A percentile compares a stretch with the other conserved stretches of the same genome.
phyloP scores from a whole-genome alignment of 768 basidiomycete species.

The Austroboletus eburneus region DNA sequence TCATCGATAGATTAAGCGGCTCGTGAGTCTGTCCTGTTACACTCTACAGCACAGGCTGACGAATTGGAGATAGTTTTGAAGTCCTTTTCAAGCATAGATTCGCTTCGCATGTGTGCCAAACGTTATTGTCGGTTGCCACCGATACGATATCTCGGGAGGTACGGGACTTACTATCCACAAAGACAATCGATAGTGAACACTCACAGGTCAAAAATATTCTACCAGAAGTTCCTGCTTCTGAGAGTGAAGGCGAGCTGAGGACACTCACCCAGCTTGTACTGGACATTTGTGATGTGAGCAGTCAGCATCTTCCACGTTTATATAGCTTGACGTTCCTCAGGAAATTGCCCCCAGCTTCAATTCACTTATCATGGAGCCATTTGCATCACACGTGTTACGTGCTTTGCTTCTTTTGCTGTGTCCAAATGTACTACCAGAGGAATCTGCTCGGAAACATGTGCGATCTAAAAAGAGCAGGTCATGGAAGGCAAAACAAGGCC shows the following conservation, averaged over 20 bases:
- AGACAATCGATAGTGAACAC: neutral
- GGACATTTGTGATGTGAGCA: constrained; percentile 58
- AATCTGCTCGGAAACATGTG: constrained; percentile 38
- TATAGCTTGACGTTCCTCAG: constrained; percentile 32
- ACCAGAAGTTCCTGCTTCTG: constrained; percentile 42
- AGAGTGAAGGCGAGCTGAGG: constrained; percentile 62
- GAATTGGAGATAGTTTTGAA: constrained; percentile 46
- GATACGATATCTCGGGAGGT: constrained; percentile 73
- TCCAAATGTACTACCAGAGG: constrained; percentile 46
- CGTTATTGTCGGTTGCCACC: constrained; percentile 64
- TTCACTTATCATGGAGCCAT: constrained; percentile 73
- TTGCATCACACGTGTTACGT: constrained; percentile 88
- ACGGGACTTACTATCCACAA: constrained; percentile 5
- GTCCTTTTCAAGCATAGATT: constrained; percentile 74
- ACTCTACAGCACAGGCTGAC: constrained; percentile 5
- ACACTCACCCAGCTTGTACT: constrained; percentile 60
- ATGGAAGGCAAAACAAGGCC: constrained; percentile 78
- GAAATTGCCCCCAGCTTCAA: constrained; percentile 66
- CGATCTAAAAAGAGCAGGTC: constrained; percentile 84
- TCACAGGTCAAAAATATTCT: constrained; percentile 51
- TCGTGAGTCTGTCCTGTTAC: constrained; percentile 56
- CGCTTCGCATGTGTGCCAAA: constrained; percentile 95
- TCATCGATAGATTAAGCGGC: constrained; percentile 81
- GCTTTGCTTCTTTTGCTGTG: constrained; percentile 75
- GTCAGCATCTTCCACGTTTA: constrained; percentile 17